These are phyloP conservation scores for Ustilago cynodontis DNA, from an alignment of 1,284 basidiomycete species.

Conservation along the genomic window DNA sequence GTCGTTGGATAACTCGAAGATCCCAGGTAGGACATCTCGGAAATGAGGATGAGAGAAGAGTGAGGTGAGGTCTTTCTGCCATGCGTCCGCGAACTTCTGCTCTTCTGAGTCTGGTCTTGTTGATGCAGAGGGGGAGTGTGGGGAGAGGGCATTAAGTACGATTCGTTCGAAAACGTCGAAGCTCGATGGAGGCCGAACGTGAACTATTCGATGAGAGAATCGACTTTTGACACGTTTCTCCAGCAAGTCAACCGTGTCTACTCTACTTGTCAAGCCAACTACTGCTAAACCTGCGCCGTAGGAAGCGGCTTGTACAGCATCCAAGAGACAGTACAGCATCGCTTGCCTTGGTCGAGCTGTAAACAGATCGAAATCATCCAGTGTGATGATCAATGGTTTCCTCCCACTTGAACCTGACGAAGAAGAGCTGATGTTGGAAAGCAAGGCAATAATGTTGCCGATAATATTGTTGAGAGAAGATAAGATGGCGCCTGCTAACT, in stretches of 20 bases:
- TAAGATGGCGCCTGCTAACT: constrained; percentile 33
- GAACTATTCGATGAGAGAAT: constrained; percentile 65
- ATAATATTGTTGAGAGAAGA: constrained; percentile 55
- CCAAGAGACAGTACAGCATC: constrained; percentile 67
- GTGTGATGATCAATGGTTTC: constrained; percentile 61
- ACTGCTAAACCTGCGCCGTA: constrained; percentile 64
- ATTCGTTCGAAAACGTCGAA: constrained; percentile 45
- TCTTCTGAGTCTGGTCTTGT: background rate
- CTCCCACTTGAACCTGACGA: background rate
- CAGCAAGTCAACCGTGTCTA: constrained; percentile 63
- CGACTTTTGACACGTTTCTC: constrained; percentile 69
- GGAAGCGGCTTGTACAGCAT: constrained; percentile 66
- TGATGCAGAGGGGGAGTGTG: background rate
- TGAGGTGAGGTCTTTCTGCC: constrained; percentile 25
- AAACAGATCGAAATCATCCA: constrained; percentile 67
- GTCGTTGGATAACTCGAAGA: constrained; percentile 58
- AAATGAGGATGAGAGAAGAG: constrained; percentile 38
- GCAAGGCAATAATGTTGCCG: constrained; percentile 61
- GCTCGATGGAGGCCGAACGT: constrained; percentile 51
- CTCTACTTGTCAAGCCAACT: constrained; percentile 58
- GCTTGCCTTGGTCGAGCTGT: constrained; percentile 62
- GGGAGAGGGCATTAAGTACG: constrained; percentile 40
- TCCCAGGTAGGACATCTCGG: constrained; percentile 29
- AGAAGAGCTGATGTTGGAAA: constrained; percentile 42
- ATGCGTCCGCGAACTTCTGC: constrained; percentile 22